A percentile compares a stretch with the other conserved stretches of the same genome.
Evolutionary conservation across 495 filamentous ascomycete genomes (phyloP).

Genomic region (Terfezia claveryi): DNA sequence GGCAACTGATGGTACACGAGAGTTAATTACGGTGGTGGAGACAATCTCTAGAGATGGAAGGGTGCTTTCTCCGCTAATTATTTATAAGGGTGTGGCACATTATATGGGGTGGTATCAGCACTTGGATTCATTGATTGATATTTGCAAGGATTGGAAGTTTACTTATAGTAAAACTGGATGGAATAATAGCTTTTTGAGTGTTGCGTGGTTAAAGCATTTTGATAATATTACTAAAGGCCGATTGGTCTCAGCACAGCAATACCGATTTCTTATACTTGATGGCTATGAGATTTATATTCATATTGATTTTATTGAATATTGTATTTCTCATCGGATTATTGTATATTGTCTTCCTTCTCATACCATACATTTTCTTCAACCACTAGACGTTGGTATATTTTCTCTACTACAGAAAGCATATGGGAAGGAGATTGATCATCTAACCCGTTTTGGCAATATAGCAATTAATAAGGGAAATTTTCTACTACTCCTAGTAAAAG

Average conservation of each 20-base stretch:
- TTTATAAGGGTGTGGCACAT: background rate
- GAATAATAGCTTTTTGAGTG: slow-evolving; percentile 10
- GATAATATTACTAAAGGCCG: slow-evolving; percentile 2
- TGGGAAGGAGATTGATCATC: slow-evolving; percentile 3
- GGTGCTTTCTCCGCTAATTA: background rate
- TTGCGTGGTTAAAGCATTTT: slow-evolving; percentile 15
- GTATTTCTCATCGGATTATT: slow-evolving; percentile 2
- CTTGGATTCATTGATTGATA: background rate
- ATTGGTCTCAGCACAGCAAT: background rate
- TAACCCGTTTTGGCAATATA: background rate
- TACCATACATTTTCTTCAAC: slow-evolving; percentile 5
- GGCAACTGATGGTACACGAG: background rate
- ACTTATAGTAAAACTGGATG: slow-evolving; percentile 10
- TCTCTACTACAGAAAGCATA: background rate
- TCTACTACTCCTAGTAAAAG: background rate
- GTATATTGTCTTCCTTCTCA: slow-evolving; percentile 5
- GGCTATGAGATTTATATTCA: slow-evolving; percentile 4
- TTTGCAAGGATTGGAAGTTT: background rate
- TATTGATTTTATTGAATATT: slow-evolving; percentile 7
- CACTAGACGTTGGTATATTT: slow-evolving; percentile 5
- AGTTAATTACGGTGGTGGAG: background rate
- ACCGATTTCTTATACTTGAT: slow-evolving; percentile 3
- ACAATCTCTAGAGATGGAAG: background rate
- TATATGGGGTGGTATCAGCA: background rate
- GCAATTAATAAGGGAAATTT: background rate